Evolutionary conservation across 345 rosid genomes (phyloP), one percentile per base, ranked within the genome.

Genomic region (Carallia pectinifolia): DNA sequence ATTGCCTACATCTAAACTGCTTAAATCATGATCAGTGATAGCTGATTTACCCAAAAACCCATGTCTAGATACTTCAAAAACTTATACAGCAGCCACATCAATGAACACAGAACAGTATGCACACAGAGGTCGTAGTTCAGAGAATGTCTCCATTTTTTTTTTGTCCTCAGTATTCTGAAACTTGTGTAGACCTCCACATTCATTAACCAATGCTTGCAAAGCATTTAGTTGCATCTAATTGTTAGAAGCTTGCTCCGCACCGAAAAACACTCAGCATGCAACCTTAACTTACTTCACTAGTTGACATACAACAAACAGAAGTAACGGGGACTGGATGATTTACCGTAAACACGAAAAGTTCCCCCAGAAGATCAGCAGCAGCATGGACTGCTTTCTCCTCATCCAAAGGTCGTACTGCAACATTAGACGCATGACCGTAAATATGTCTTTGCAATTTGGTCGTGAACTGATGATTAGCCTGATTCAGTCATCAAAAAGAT

Each of bases 371-470:
- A 85, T 87, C 96, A 2, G 90, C 89, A 66, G 97, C 91, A 69
- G 86, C 92, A 69, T 90, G 96, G 69, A 93, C 85, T 71, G 97
- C 98, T 79, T 86, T 85, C 80, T 89, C 97, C 85, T 88, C 93
- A 61, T 93, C 65, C 69, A 90, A 71, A 34, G 98, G 98, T 17
- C 87, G 89, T 52, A 93, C 86, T 19, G 79, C 84, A 38, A 87
- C 97, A 85, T 87, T 82, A 33, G 87, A 81, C 30, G 87, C 77
- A 73, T 75, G 89, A 36, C 97, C 93, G 64, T 88, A 85, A 37
- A 86, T 83, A 2, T 82, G 83, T 62, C 96, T 90, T 79, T 90
- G 97, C 77, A 93, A 67, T 60, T 31, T 85, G 2, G 92, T 90
- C 2, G 87, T 81, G 33, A 86, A 85, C 71, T 87, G 80, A 70